phyloP scores from a whole-genome alignment of 2,329 filamentous ascomycete species.

The Talaromyces sp. region DNA sequence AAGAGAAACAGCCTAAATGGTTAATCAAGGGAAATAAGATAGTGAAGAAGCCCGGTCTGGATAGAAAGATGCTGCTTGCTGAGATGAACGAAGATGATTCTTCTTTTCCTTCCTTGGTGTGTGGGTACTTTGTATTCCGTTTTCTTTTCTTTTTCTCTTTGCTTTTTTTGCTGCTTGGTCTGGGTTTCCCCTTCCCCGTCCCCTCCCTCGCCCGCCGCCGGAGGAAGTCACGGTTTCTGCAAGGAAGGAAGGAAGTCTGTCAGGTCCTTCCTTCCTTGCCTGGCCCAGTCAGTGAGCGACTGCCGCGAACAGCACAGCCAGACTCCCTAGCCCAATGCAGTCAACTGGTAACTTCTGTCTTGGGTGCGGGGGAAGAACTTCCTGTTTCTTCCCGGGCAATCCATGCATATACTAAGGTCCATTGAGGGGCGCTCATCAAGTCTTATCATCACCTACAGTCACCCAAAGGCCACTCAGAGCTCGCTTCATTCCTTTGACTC shows the following conservation, averaged over 20 bases:
- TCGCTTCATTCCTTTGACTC: neutral
- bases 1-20: neutral
- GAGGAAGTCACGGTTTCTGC: conserved; percentile 1
- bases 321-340: too few species aligned
- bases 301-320: neutral
- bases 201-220: neutral
- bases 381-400: neutral
- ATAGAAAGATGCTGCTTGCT: neutral
- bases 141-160: neutral
- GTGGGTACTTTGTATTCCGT: neutral
- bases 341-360: too few species aligned
- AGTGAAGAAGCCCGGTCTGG: neutral
- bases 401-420: neutral
- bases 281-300: neutral
- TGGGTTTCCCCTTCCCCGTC: too few species aligned
- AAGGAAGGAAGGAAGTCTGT: conserved; percentile 3
- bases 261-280: conserved; percentile 1
- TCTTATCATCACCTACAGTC: neutral
- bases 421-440: neutral
- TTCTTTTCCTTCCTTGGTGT: neutral
- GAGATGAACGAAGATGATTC: neutral
- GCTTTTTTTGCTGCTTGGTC: neutral
- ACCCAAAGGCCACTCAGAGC: neutral
- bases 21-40: neutral
- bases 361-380: neutral